A percentile compares a stretch with the other conserved stretches of the same genome.
phyloP scores from a whole-genome alignment of 106 monocot species.

The Amphibolis antarctica region DNA sequence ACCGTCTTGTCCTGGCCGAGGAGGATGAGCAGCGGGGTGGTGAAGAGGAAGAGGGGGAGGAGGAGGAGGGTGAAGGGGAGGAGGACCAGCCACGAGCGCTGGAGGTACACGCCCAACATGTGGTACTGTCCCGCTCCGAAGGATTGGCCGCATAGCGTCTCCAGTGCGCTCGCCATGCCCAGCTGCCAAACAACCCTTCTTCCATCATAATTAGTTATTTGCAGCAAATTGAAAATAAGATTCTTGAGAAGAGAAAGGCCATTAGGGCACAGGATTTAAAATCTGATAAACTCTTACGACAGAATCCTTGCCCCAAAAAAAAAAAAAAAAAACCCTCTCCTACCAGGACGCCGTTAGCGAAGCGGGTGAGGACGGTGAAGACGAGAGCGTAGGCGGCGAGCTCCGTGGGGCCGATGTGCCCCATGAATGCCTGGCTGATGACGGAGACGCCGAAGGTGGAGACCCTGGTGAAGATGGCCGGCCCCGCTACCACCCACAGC shows the following conservation, averaged over 20 bases:
- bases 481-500: constrained; percentile 40
- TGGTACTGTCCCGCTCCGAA: constrained; percentile 52
- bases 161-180: constrained; percentile 63
- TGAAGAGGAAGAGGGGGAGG: constrained; percentile 43
- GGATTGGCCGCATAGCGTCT: constrained; percentile 56
- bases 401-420: constrained; percentile 39
- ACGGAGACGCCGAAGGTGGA: constrained; percentile 34
- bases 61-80: constrained; percentile 12
- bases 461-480: constrained; percentile 34
- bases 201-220: too few relatives aligned
- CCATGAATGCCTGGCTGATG: constrained; percentile 43
- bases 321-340: too few relatives aligned
- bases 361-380: constrained; percentile 38
- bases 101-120: constrained; percentile 66
- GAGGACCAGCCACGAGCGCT: constrained; percentile 54
- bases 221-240: too few relatives aligned
- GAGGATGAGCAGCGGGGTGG: constrained; percentile 33
- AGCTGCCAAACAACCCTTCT: too few relatives aligned
- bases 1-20: constrained; percentile 47
- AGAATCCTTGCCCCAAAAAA: too few relatives aligned
- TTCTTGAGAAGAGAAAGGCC: too few relatives aligned
- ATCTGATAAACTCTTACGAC: too few relatives aligned
- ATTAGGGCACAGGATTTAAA: too few relatives aligned
- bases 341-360: constrained; percentile 34
- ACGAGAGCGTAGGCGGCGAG: constrained; percentile 48